These are phyloP conservation scores for Pilatotrama ljubarskyi DNA, from an alignment of 768 basidiomycete species.

Conservation along the genomic window DNA sequence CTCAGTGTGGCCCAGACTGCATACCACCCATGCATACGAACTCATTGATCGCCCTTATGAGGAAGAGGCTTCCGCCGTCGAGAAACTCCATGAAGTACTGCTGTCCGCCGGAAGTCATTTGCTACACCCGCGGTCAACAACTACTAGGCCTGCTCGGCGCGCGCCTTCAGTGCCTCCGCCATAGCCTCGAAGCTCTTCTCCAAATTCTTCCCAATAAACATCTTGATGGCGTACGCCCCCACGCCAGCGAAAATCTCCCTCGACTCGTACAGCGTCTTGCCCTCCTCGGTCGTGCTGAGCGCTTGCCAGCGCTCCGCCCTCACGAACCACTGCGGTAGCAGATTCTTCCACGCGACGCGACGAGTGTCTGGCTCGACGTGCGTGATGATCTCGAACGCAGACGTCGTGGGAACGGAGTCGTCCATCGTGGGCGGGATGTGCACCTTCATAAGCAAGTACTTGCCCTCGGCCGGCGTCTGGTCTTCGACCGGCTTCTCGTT, in stretches of 20 bases:
- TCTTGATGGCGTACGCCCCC: conserved; percentile 53
- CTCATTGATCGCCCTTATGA: no score
- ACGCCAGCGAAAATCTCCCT: conserved; percentile 59
- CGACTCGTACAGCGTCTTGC: conserved; percentile 65
- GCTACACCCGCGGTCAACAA: no score
- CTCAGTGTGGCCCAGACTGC: no score
- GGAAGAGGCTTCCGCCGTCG: no score
- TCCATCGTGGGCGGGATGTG: conserved; percentile 53
- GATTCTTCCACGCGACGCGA: conserved; percentile 57
- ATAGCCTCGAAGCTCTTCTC: conserved; percentile 50
- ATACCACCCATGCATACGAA: no score
- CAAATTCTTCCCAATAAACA: conserved; percentile 45
- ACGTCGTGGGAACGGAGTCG: conserved; percentile 30
- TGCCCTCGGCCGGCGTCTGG: conserved; percentile 51
- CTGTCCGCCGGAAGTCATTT: no score
- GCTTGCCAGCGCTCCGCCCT: conserved; percentile 63
- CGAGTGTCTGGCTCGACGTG: conserved; percentile 52
- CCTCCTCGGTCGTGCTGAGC: conserved; percentile 47
- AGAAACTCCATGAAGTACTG: no score
- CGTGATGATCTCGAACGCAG: conserved; percentile 49
- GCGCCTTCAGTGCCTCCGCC: conserved; percentile 56
- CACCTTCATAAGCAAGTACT: conserved; percentile 50
- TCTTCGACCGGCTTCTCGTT: conserved; percentile 43
- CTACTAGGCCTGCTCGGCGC: conserved; percentile 41
- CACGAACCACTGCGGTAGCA: conserved; percentile 50